phyloP scores from a whole-genome alignment of 2,329 filamentous ascomycete genomes.

The Sporothrix humicola region DNA sequence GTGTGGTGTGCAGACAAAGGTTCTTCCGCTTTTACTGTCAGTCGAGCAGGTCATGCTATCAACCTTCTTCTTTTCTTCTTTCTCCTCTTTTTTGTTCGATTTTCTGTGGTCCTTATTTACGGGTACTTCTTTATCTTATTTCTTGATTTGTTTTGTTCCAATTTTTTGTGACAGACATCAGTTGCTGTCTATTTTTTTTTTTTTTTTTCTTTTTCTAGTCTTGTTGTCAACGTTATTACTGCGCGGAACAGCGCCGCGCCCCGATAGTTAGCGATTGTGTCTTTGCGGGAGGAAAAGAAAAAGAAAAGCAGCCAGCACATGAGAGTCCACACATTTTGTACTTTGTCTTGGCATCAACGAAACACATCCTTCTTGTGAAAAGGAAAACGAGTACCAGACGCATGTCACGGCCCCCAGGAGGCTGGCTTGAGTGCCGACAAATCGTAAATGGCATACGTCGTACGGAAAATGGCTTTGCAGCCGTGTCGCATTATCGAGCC shows the following conservation, averaged over 20 bases:
- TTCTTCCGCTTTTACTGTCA: neutral
- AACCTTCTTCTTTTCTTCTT: neutral
- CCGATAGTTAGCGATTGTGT: neutral
- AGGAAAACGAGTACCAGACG: neutral
- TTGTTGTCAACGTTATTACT: neutral
- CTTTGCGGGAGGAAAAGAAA: neutral
- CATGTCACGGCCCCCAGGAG: neutral
- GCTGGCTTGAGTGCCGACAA: neutral
- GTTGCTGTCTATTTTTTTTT: too few species aligned
- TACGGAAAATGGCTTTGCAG: neutral
- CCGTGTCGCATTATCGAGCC: conserved; percentile 22
- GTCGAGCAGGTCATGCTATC: neutral
- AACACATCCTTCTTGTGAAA: neutral
- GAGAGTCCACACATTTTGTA: neutral
- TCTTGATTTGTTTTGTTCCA: neutral
- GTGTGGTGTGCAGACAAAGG: neutral
- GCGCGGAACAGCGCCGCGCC: conserved; percentile 17
- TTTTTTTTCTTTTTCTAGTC: neutral
- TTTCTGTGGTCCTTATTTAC: neutral
- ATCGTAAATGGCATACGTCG: neutral
- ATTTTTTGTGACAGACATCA: neutral
- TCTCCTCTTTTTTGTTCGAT: neutral
- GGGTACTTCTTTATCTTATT: neutral
- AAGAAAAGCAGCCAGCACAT: neutral
- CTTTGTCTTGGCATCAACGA: neutral